Conservation (phyloP, 352 stramenopile species). For the Sclerospora graminicola region DNA sequence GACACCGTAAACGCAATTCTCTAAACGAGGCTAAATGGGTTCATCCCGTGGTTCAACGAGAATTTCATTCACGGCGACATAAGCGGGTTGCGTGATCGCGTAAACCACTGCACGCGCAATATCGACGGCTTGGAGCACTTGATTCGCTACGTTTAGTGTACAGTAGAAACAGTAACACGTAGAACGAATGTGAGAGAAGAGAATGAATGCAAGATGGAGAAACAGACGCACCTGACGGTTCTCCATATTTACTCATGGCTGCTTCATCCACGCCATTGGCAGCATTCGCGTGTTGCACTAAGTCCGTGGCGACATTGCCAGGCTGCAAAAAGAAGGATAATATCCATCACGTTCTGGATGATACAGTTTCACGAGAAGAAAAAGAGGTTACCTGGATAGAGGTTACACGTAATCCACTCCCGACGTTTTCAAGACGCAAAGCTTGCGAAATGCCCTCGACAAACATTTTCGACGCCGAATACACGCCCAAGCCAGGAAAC, state of each 20-base stretch:
- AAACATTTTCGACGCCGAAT: constrained; percentile 89
- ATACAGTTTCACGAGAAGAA: background rate
- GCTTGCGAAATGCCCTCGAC: constrained; percentile 84
- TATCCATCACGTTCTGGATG: background rate
- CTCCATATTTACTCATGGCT: constrained; percentile 63
- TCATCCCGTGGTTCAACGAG: constrained; percentile 72
- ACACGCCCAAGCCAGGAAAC: constrained; percentile 79
- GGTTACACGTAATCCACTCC: constrained; percentile 80
- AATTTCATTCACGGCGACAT: constrained; percentile 82
- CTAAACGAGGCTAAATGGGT: constrained; percentile 32
- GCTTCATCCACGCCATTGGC: constrained; percentile 62
- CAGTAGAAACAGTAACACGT: no score
- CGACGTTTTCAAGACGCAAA: constrained; percentile 78
- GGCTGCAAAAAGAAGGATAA: constrained; percentile 30
- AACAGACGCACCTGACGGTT: constrained; percentile 25
- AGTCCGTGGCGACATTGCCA: constrained; percentile 86
- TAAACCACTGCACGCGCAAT: constrained; percentile 83
- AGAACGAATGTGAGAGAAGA: no score
- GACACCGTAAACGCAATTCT: background rate
- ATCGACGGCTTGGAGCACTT: constrained; percentile 24
- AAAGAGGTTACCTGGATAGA: constrained; percentile 46
- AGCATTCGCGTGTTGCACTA: constrained; percentile 77
- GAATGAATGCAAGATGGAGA: no score
- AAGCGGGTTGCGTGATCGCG: constrained; percentile 71
- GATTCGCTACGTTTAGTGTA: no score